phyloP scores from a whole-genome alignment of 768 basidiomycete species.

The Xerocomellus dryophilus region DNA sequence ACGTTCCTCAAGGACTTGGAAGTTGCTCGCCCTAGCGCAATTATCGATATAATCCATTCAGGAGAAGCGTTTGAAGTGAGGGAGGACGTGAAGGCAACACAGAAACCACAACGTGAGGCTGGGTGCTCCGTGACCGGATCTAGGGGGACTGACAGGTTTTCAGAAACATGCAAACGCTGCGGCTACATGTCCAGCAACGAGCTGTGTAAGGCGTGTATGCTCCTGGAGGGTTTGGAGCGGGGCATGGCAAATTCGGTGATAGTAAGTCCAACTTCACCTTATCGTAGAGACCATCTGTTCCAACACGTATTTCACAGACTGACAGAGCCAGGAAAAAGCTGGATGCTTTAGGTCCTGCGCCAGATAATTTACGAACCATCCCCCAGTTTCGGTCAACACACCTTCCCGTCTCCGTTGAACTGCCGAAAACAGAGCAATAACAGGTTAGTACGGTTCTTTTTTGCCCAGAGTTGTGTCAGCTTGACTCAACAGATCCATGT shows the following conservation, averaged over 20 bases:
- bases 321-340: conserved; percentile 65
- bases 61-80: conserved; percentile 89
- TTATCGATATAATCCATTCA: conserved; percentile 97
- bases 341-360: conserved; percentile 54
- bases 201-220: conserved; percentile 92
- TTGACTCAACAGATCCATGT: conserved; percentile 1
- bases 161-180: conserved; percentile 89
- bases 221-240: conserved; percentile 87
- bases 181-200: conserved; percentile 96
- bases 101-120: conserved; percentile 79
- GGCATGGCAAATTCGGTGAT: conserved; percentile 67
- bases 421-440: conserved; percentile 18
- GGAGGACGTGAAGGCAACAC: conserved; percentile 78
- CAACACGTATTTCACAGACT: conserved; percentile 45
- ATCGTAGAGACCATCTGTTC: neutral
- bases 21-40: conserved; percentile 88
- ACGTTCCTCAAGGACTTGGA: conserved; percentile 94
- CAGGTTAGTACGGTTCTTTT: neutral
- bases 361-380: conserved; percentile 73
- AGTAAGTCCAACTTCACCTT: conserved; percentile 39
- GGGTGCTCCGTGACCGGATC: neutral
- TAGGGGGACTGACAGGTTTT: neutral
- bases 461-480: neutral
- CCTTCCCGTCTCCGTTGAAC: conserved; percentile 42
- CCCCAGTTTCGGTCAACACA: conserved; percentile 58